phyloP scores from a whole-genome alignment of 192 early-diverging fungal genomes.

The Entomortierella beljakovae region DNA sequence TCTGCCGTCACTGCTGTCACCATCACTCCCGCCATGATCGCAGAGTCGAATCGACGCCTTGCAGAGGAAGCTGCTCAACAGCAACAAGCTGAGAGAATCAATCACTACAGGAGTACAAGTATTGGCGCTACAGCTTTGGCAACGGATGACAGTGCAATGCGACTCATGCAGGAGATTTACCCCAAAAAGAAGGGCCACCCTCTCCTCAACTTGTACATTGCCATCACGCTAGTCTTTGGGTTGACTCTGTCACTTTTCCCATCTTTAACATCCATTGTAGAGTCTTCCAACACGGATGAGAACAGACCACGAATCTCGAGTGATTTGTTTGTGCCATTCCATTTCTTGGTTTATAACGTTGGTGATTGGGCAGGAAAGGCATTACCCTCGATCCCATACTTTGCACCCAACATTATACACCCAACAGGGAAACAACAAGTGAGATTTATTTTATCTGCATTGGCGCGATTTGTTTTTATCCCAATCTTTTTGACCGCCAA shows the following conservation, averaged over 20 bases:
- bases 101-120: slow-evolving; percentile 26
- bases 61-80: slow-evolving; percentile 24
- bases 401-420: slow-evolving; percentile 60
- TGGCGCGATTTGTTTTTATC: slow-evolving; percentile 68
- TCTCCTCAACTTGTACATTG: slow-evolving; percentile 54
- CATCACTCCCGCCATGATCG: slow-evolving; percentile 49
- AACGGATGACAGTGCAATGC: slow-evolving; percentile 25
- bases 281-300: slow-evolving; percentile 61
- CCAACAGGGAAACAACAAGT: slow-evolving; percentile 52
- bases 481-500: slow-evolving; percentile 80
- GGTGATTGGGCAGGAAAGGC: slow-evolving; percentile 79
- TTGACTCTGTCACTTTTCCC: slow-evolving; percentile 82
- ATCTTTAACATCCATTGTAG: slow-evolving; percentile 76
- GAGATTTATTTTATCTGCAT: slow-evolving; percentile 58
- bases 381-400: slow-evolving; percentile 59
- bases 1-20: slow-evolving; percentile 31
- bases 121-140: slow-evolving; percentile 26
- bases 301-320: slow-evolving; percentile 53
- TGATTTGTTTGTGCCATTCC: slow-evolving; percentile 75
- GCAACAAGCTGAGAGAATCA: slow-evolving; percentile 14
- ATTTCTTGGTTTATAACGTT: slow-evolving; percentile 78
- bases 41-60: slow-evolving; percentile 23
- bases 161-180: slow-evolving; percentile 41
- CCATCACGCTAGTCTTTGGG: slow-evolving; percentile 69
- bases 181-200: slow-evolving; percentile 41